A percentile compares a stretch with the other conserved stretches of the same genome.
Conservation (phyloP, 2,329 filamentous ascomycete genomes). For the Pseudocercospora cruenta region DNA sequence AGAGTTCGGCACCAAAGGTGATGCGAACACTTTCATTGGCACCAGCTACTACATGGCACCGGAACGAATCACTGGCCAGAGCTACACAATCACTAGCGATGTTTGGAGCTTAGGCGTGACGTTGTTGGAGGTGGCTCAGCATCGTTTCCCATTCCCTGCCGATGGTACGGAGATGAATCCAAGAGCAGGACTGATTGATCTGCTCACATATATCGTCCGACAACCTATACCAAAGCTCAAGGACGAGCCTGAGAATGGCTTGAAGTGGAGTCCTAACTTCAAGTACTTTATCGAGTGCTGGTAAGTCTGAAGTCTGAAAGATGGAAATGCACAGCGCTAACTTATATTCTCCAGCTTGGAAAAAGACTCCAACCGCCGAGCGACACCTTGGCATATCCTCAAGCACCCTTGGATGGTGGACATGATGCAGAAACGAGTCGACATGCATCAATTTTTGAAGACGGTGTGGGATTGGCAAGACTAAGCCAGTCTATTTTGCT, state of each 20-base stretch:
- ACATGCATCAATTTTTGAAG: constrained; percentile 91
- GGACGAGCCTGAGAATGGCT: constrained; percentile 76
- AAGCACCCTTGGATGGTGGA: constrained; percentile 99
- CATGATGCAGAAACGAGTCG: constrained; percentile 93
- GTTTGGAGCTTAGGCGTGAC: constrained; percentile 98
- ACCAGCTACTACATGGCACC: constrained; percentile 99
- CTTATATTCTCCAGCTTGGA: constrained; percentile 68
- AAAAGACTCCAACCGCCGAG: constrained; percentile 84
- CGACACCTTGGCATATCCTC: constrained; percentile 97
- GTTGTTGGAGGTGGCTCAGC: constrained; percentile 96
- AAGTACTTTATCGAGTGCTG: constrained; percentile 99
- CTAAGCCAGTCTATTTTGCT: constrained; percentile 35
- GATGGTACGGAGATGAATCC: constrained; percentile 96
- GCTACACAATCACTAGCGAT: constrained; percentile 97
- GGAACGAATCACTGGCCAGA: constrained; percentile 95
- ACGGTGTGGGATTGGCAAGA: constrained; percentile 98
- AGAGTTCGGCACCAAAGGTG: constrained; percentile 97
- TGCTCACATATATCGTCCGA: constrained; percentile 95
- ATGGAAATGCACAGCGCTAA: constrained; percentile 30
- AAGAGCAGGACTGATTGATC: constrained; percentile 86
- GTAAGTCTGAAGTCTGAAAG: constrained; percentile 60
- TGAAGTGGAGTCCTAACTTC: constrained; percentile 95
- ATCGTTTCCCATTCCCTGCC: constrained; percentile 96
- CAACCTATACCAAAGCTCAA: constrained; percentile 95
- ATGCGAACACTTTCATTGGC: constrained; percentile 98